Percentiles rank a stretch among this genome's conserved stretches.
phyloP scores from a whole-genome alignment of 2,329 filamentous ascomycete genomes.

The Neopestalotiopsis sp. region DNA sequence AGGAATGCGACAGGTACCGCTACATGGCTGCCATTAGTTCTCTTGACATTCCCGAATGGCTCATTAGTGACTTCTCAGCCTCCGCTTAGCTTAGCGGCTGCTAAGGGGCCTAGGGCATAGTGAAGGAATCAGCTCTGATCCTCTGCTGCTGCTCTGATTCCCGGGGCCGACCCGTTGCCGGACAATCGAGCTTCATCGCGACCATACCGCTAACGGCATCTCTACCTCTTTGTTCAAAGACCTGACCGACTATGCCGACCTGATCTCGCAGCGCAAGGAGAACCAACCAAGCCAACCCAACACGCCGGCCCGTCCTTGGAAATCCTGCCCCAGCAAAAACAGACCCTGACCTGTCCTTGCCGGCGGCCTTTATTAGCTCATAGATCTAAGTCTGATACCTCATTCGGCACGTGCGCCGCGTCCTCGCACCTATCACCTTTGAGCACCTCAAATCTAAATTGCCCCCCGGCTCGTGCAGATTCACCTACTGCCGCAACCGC shows the following conservation, averaged over 20 bases:
- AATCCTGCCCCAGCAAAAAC: neutral
- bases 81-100: neutral
- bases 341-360: neutral
- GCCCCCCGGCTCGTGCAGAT: neutral
- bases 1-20: neutral
- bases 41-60: neutral
- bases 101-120: neutral
- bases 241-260: neutral
- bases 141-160: neutral
- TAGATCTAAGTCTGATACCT: slow-evolving; percentile 9
- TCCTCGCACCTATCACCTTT: neutral
- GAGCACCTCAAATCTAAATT: neutral
- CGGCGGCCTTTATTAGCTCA: neutral
- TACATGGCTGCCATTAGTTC: neutral
- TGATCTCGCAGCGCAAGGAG: neutral
- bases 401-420: slow-evolving; percentile 4
- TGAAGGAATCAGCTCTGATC: neutral
- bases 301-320: neutral
- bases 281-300: neutral
- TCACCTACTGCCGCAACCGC: neutral
- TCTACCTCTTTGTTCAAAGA: neutral
- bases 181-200: slow-evolving; percentile 10
- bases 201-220: neutral
- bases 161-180: neutral
- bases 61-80: neutral